phyloP scores from a whole-genome alignment of 805 yeast genomes.

The Yueomyces sinensis region DNA sequence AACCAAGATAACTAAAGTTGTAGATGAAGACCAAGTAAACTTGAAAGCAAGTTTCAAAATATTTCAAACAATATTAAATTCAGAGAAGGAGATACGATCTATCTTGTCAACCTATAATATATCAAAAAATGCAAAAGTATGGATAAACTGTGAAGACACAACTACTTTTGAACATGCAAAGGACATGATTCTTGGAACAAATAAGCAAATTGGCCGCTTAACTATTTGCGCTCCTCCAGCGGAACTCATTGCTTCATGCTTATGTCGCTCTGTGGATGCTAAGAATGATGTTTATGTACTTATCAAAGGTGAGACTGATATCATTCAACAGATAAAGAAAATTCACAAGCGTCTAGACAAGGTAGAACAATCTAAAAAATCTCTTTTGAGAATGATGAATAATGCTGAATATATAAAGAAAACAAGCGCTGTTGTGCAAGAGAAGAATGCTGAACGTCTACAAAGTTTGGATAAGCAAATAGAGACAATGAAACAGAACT shows the following conservation, averaged over 20 bases:
- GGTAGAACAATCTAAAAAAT: neutral
- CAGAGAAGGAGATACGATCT: conserved; percentile 86
- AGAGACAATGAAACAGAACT: neutral
- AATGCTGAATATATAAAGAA: neutral
- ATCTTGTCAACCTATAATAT: conserved; percentile 82
- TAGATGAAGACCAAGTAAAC: too few relatives aligned
- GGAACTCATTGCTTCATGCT: neutral
- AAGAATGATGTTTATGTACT: neutral
- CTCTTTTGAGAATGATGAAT: neutral
- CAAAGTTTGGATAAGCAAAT: neutral
- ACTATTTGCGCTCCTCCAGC: neutral
- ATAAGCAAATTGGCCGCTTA: neutral
- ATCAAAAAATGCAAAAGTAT: conserved; percentile 75
- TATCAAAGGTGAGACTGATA: neutral
- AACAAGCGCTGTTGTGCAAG: neutral
- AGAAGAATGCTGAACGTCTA: neutral
- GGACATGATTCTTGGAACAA: neutral
- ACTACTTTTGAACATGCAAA: neutral
- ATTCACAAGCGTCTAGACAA: neutral
- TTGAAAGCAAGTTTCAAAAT: too few relatives aligned
- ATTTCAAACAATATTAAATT: conserved; percentile 60
- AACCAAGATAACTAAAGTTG: too few relatives aligned
- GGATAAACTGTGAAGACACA: conserved; percentile 35
- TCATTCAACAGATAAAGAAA: neutral
- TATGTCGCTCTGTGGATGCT: neutral